Percentiles rank a stretch among this genome's conserved stretches.
These are phyloP conservation scores for Beauveria varroae DNA, from an alignment of 2,329 filamentous ascomycete genomes.

Conservation along the genomic window DNA sequence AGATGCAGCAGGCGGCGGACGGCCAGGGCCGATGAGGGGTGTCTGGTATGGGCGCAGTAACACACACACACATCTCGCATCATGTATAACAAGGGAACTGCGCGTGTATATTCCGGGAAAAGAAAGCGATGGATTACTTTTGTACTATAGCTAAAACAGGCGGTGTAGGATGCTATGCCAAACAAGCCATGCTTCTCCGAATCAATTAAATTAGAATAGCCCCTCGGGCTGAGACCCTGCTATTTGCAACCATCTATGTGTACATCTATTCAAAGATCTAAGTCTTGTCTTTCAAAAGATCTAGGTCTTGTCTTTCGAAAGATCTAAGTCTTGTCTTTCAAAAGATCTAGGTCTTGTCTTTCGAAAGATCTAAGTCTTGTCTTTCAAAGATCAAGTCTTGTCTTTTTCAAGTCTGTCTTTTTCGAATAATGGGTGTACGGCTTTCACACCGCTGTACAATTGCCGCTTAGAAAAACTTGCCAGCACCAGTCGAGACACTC, in stretches of 20 bases:
- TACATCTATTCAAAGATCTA: not conserved
- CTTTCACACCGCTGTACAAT: not conserved
- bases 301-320: too few species aligned
- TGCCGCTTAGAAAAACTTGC: conserved; percentile 46
- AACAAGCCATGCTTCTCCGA: conserved; percentile 16
- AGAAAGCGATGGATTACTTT: conserved; percentile 20
- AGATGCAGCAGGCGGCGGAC: not conserved
- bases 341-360: too few species aligned
- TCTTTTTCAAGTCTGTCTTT: not conserved
- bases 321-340: too few species aligned
- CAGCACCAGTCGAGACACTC: conserved; percentile 28
- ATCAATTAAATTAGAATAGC: conserved; percentile 10
- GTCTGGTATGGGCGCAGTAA: not conserved
- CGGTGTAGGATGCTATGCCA: not conserved
- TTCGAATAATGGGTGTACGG: not conserved
- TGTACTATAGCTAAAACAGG: conserved; percentile 19
- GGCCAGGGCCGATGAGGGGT: not conserved
- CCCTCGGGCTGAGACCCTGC: not conserved
- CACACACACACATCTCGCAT: not conserved
- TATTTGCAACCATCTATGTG: not conserved
- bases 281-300: too few species aligned
- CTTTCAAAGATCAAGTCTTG: too few species aligned
- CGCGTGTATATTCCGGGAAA: conserved; percentile 13
- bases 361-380: too few species aligned
- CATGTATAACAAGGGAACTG: conserved; percentile 1